Base-by-base conservation (phyloP, 2,329 filamentous ascomycete genomes). In the Harringtonia lauricola region DNA sequence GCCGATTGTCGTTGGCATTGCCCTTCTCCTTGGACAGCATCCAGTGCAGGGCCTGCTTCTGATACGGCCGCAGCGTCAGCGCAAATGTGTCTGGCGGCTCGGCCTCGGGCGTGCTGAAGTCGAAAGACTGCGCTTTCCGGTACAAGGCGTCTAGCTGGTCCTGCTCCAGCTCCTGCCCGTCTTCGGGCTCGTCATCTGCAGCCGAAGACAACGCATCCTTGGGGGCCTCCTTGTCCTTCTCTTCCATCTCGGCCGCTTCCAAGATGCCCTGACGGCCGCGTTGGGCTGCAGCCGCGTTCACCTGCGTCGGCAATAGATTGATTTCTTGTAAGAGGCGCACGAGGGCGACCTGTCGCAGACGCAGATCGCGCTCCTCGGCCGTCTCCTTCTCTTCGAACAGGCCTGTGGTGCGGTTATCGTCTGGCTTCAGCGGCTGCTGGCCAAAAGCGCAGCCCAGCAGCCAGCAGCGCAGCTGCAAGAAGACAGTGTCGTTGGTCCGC, bases 31-130 rank as follows among this genome's bases (percentile, higher is more conserved):
- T 96, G 5, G 81, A 74, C 50, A 96, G 71, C 88, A 98, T 95
- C 92, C 92, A 98, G 57, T 95, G 72, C 7, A 98, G 65, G 1
- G 92, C 88, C 61, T 98, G 92, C 57, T 88, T 95, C 59, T 98
- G 92, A 53, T 98, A 98, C 41, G 86, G 87, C 3, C 92, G 80
- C 24, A 98, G 68, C 31, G 80, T 72, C 79, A 98, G 81, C 7
- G 73, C 72, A 60, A 98, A 98, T 0, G 80, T 86, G 9, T 81
- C 71, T 7, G 84, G 79, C 10, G 92, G 90, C 53, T 95, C 83
- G 10, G 86, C 81, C 59, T 87, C 81, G 2, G 89, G 89, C 1
- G 89, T 95, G 57, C 79, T 78, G 57, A 98, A 96, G 59, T 98
- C 92, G 55, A 96, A 96, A 0, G 87, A 89, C 57, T 98, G 92